Evolutionary conservation across 495 filamentous ascomycete genomes (phyloP).

Genomic region (Daldinia childiae): DNA sequence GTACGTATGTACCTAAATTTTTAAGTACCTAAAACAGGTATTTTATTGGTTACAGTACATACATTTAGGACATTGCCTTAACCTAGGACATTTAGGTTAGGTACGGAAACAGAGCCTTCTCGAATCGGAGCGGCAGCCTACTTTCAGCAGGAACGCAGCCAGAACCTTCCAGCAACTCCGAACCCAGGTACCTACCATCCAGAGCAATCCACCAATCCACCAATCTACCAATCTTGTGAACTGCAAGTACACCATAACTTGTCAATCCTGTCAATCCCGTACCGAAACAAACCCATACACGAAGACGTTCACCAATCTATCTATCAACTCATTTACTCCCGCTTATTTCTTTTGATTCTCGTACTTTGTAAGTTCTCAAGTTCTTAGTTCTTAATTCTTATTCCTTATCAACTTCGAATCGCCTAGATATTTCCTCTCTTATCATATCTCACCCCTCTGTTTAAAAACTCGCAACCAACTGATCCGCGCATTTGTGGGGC

Average conservation of each 20-base stretch:
- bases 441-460: slow-evolving; percentile 1
- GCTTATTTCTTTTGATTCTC: slow-evolving; percentile 2
- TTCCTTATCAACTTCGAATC: background rate
- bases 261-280: slow-evolving; percentile 8
- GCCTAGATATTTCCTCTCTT: slow-evolving; percentile 8
- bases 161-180: slow-evolving; percentile 44
- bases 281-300: slow-evolving; percentile 8
- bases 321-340: slow-evolving; percentile 19
- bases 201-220: slow-evolving; percentile 4
- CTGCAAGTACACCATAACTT: slow-evolving; percentile 1
- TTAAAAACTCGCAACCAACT: slow-evolving; percentile 8
- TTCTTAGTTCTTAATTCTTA: background rate
- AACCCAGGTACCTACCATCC: slow-evolving; percentile 19
- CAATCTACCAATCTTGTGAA: slow-evolving; percentile 34
- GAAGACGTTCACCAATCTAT: slow-evolving; percentile 10
- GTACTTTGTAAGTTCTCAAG: slow-evolving; percentile 28
- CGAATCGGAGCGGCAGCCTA: slow-evolving; percentile 38
- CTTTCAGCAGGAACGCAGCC: slow-evolving; percentile 40
- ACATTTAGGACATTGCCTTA: background rate
- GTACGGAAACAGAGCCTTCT: slow-evolving; percentile 32
- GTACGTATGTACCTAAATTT: background rate
- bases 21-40: background rate
- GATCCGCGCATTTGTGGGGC: slow-evolving; percentile 38
- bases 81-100: background rate
- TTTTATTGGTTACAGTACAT: background rate